phyloP scores from a whole-genome alignment of 2,329 filamentous ascomycete genomes.

The Nectriaceae sp. region DNA sequence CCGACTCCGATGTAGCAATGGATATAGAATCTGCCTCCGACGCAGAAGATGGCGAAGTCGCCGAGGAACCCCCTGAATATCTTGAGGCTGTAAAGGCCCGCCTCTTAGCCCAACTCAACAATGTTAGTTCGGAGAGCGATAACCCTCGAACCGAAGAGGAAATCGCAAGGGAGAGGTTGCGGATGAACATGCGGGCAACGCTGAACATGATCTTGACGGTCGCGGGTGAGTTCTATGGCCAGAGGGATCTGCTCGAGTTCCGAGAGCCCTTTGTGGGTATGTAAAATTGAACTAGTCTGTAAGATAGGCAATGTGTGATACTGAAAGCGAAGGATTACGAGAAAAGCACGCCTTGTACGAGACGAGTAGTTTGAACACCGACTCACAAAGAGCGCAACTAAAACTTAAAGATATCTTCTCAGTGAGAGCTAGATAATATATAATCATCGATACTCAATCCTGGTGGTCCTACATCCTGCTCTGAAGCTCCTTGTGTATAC shows the following conservation, averaged over 20 bases:
- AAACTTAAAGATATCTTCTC: too few relatives aligned
- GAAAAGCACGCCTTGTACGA: too few relatives aligned
- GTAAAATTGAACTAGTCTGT: slow-evolving; percentile 26
- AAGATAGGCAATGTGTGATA: too few relatives aligned
- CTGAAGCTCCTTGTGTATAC: slow-evolving; percentile 20
- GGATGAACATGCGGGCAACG: slow-evolving; percentile 64
- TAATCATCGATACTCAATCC: too few relatives aligned
- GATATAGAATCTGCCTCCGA: slow-evolving; percentile 41
- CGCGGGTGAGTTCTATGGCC: slow-evolving; percentile 85
- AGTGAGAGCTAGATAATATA: too few relatives aligned
- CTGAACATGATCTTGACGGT: slow-evolving; percentile 91
- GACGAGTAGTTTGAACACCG: too few relatives aligned
- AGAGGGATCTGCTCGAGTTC: slow-evolving; percentile 80
- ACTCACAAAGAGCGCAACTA: too few relatives aligned
- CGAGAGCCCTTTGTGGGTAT: slow-evolving; percentile 61
- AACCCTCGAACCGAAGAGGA: slow-evolving; percentile 28
- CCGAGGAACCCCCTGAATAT: slow-evolving; percentile 31
- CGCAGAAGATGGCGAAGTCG: slow-evolving; percentile 39
- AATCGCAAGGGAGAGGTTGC: slow-evolving; percentile 34
- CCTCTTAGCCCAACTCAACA: slow-evolving; percentile 48
- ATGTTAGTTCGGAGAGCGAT: slow-evolving; percentile 27
- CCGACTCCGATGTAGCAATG: slow-evolving; percentile 41
- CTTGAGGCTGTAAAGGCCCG: slow-evolving; percentile 51
- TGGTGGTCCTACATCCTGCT: slow-evolving; percentile 18
- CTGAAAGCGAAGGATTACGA: too few relatives aligned